These are phyloP conservation scores for Coffea eugenioides DNA, from an alignment of 257 asterid genomes.

Conservation along the genomic window DNA sequence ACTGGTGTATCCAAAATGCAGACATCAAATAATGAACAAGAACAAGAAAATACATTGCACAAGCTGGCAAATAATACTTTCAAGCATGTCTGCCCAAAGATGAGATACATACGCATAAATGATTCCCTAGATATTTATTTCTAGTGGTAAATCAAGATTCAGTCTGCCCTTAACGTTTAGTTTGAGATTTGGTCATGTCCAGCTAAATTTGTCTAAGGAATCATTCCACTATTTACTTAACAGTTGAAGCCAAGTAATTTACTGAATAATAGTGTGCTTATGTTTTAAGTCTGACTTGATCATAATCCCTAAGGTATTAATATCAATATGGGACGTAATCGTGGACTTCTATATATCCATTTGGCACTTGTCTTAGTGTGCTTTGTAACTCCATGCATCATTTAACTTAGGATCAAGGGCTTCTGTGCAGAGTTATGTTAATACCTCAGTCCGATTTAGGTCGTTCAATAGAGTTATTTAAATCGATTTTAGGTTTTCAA, in stretches of 20 bases:
- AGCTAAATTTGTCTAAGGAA: background rate
- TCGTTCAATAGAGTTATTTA: too few species aligned
- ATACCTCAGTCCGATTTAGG: too few species aligned
- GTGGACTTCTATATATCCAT: too few species aligned
- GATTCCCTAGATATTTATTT: background rate
- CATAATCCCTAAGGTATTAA: too few species aligned
- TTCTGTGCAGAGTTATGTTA: too few species aligned
- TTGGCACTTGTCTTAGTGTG: too few species aligned
- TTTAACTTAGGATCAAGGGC: background rate
- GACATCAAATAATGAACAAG: background rate
- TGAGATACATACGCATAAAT: background rate
- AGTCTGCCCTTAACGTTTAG: background rate
- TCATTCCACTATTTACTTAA: background rate
- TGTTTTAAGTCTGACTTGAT: too few species aligned
- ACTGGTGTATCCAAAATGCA: background rate
- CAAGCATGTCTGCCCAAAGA: background rate
- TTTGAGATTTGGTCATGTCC: background rate
- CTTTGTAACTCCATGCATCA: background rate
- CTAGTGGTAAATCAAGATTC: background rate
- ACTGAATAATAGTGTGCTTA: too few species aligned
- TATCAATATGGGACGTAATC: too few species aligned
- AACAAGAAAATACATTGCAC: background rate
- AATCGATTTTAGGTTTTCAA: too few species aligned
- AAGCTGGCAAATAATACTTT: conserved; percentile 2
- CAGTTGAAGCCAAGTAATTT: background rate